Evolutionary conservation across 106 monocot genomes (phyloP).

Genomic region (Dioscorea alata): DNA sequence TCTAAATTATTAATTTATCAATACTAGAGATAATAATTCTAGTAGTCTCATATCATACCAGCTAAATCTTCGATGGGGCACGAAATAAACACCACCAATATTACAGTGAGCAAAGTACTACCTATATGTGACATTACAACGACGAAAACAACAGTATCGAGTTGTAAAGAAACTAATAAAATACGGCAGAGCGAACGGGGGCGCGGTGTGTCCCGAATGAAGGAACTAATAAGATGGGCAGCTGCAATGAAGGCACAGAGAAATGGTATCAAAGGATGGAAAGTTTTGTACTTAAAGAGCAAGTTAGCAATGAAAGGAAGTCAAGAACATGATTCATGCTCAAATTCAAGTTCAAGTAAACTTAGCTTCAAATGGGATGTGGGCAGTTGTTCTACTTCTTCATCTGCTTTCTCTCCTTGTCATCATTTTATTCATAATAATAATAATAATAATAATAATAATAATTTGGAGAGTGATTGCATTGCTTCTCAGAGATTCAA

Average conservation of each 20-base stretch:
- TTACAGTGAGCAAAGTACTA: constrained; percentile 47
- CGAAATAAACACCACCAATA: neutral
- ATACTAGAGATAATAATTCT: neutral
- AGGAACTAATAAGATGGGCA: constrained; percentile 53
- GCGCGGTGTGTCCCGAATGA: constrained; percentile 29
- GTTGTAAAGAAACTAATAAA: constrained; percentile 9
- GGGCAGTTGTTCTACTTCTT: constrained; percentile 42
- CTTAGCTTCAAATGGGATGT: constrained; percentile 60
- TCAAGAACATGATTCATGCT: constrained; percentile 15
- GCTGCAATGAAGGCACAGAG: constrained; percentile 28
- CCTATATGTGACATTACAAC: constrained; percentile 29
- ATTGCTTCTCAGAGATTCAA: neutral
- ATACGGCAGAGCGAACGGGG: constrained; percentile 9
- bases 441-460: neutral
- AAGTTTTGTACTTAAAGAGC: constrained; percentile 18
- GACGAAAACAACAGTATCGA: constrained; percentile 11
- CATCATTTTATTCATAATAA: neutral
- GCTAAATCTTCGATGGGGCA: constrained; percentile 1
- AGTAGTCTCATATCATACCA: too few relatives aligned
- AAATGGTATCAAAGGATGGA: constrained; percentile 40
- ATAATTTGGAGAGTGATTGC: neutral
- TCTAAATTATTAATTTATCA: neutral
- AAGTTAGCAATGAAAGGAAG: neutral
- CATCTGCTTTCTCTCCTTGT: constrained; percentile 37
- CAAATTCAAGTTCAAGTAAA: constrained; percentile 37